Conservation (phyloP, 768 basidiomycete species). For the Naganishia kalamii region DNA sequence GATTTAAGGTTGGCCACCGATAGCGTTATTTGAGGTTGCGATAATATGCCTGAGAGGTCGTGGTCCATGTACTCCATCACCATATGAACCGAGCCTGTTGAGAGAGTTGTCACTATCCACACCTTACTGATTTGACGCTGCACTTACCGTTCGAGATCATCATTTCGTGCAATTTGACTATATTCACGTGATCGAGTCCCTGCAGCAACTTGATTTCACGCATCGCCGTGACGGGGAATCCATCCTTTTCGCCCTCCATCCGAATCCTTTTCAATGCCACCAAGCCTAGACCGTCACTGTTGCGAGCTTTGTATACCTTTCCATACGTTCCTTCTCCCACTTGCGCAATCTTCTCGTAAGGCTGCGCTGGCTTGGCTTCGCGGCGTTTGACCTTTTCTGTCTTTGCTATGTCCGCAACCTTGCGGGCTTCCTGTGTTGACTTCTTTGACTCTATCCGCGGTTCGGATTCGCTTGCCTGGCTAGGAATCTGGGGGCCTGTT, state of each 20-base stretch:
- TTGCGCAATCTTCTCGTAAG: slow-evolving; percentile 78
- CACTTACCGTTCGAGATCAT: slow-evolving; percentile 88
- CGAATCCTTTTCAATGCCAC: slow-evolving; percentile 94
- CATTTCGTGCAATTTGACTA: slow-evolving; percentile 90
- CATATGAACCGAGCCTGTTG: slow-evolving; percentile 88
- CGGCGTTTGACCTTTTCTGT: slow-evolving; percentile 19
- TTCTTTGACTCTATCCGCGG: background rate
- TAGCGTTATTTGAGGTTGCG: slow-evolving; percentile 82
- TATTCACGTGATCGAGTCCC: slow-evolving; percentile 78
- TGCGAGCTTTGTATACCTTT: slow-evolving; percentile 92
- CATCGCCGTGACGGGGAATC: slow-evolving; percentile 98
- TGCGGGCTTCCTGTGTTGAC: background rate
- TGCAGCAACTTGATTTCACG: slow-evolving; percentile 97
- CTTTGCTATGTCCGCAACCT: background rate
- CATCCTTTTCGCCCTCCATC: slow-evolving; percentile 95
- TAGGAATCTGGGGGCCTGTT: background rate
- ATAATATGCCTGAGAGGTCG: slow-evolving; percentile 87
- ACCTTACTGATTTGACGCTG: background rate
- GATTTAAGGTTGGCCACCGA: slow-evolving; percentile 86
- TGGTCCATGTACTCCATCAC: slow-evolving; percentile 99
- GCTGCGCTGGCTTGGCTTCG: background rate
- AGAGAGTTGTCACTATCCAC: slow-evolving; percentile 3
- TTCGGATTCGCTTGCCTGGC: no score
- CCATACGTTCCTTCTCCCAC: slow-evolving; percentile 99
- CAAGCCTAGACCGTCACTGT: slow-evolving; percentile 63